phyloP scores from a whole-genome alignment of 306 rosid genomes.

The Leucaena leucocephala region DNA sequence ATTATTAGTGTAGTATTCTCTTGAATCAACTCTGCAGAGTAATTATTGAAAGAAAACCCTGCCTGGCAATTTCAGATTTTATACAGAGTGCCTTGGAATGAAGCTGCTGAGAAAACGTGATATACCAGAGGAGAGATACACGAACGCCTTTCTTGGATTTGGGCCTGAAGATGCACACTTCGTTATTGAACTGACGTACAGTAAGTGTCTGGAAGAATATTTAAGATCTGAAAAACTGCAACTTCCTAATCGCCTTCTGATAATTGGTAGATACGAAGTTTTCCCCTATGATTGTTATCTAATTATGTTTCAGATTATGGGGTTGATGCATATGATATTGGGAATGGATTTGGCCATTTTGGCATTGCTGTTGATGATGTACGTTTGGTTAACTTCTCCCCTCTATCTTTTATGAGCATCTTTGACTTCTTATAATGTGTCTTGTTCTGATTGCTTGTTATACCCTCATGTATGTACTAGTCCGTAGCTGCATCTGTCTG shows the following conservation, averaged over 20 bases:
- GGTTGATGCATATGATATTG: constrained; percentile 91
- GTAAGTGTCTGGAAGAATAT: constrained; percentile 53
- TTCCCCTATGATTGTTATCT: constrained; percentile 34
- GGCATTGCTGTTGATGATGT: constrained; percentile 97
- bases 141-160: constrained; percentile 93
- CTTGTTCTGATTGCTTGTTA: constrained; percentile 21
- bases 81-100: constrained; percentile 95
- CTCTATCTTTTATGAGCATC: constrained; percentile 29
- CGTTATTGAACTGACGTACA: constrained; percentile 88
- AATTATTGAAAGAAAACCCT: constrained; percentile 18
- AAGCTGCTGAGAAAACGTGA: constrained; percentile 92
- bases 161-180: constrained; percentile 96
- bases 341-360: constrained; percentile 88
- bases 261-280: neutral
- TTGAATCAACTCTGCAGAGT: constrained; percentile 10
- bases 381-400: constrained; percentile 42
- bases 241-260: constrained; percentile 9
- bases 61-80: constrained; percentile 69
- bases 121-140: constrained; percentile 93
- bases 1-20: constrained; percentile 15
- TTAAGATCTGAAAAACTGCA: constrained; percentile 10
- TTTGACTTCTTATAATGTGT: constrained; percentile 23
- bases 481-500: constrained; percentile 3
- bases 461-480: constrained; percentile 20
- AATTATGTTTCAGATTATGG: constrained; percentile 78